phyloP scores from a whole-genome alignment of 768 basidiomycete genomes.

The Leccinum boreale region DNA sequence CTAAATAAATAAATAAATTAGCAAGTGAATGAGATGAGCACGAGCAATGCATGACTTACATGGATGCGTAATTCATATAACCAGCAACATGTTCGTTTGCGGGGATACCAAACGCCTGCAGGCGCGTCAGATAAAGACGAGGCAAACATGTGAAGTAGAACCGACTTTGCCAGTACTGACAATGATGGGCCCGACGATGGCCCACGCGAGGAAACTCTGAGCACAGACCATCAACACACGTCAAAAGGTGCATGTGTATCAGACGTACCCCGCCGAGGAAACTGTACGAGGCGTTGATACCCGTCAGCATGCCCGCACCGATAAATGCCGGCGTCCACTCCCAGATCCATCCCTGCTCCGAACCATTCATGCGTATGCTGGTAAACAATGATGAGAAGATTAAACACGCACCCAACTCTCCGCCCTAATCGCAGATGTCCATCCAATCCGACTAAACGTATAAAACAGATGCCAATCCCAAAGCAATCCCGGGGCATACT shows the following conservation, averaged over 20 bases:
- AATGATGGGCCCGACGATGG: conserved; percentile 54
- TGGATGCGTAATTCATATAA: conserved; percentile 25
- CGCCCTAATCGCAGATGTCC: neutral
- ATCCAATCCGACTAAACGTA: neutral
- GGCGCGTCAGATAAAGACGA: no score
- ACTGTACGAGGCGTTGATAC: conserved; percentile 54
- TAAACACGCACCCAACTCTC: conserved; percentile 26
- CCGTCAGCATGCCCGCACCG: conserved; percentile 58
- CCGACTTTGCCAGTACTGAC: conserved; percentile 29
- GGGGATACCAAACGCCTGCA: neutral
- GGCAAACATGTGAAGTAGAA: neutral
- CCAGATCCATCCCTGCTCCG: conserved; percentile 30
- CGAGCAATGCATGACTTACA: conserved; percentile 2
- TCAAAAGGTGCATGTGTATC: neutral
- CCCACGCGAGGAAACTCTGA: conserved; percentile 58
- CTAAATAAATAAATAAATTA: conserved; percentile 4
- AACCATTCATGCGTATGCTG: conserved; percentile 25
- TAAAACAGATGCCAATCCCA: conserved; percentile 3
- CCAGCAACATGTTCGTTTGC: conserved; percentile 6
- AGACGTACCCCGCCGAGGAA: conserved; percentile 42
- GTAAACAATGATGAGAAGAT: neutral
- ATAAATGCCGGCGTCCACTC: conserved; percentile 52
- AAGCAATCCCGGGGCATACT: neutral
- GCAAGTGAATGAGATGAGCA: neutral
- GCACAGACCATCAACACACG: neutral